These are phyloP conservation scores for Parasitella parasitica DNA, from an alignment of 371 early-diverging fungal species.

Conservation along the genomic window DNA sequence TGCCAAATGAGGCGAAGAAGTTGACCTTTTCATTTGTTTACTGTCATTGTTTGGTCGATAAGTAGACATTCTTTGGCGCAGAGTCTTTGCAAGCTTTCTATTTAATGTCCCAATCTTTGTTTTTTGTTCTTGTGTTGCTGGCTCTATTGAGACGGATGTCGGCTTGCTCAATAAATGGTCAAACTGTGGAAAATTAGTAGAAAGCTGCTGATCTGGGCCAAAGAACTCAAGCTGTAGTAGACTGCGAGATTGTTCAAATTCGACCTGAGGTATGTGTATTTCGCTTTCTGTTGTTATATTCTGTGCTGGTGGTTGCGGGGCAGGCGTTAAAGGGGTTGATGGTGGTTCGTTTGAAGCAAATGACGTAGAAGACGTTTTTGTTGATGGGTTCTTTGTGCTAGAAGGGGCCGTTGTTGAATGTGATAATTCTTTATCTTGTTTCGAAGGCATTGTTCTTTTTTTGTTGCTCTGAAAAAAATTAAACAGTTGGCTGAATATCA, in stretches of 20 bases:
- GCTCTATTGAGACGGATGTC: background rate
- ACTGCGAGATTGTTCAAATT: slow-evolving; percentile 12
- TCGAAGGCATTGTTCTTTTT: background rate
- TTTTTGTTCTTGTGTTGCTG: background rate
- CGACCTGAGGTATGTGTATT: slow-evolving; percentile 1
- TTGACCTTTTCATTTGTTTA: slow-evolving; percentile 5
- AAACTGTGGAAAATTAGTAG: slow-evolving; percentile 8
- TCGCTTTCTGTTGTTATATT: background rate
- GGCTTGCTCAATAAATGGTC: background rate
- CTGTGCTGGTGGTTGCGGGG: background rate
- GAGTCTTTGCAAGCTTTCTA: background rate
- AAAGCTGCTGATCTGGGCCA: background rate
- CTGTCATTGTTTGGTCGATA: slow-evolving; percentile 4
- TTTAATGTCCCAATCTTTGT: background rate
- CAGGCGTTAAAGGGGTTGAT: background rate
- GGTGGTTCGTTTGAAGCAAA: background rate
- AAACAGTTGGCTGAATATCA: background rate
- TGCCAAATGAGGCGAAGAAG: slow-evolving; percentile 10
- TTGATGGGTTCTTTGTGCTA: background rate
- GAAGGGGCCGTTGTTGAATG: background rate
- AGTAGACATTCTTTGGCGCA: slow-evolving; percentile 7
- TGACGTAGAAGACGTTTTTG: background rate
- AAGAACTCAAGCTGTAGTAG: slow-evolving; percentile 11
- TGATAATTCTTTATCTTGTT: background rate
- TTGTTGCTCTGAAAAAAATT: background rate